Evolutionary conservation across 2,329 filamentous ascomycete genomes (phyloP).

Genomic region (Alternaria sp.): DNA sequence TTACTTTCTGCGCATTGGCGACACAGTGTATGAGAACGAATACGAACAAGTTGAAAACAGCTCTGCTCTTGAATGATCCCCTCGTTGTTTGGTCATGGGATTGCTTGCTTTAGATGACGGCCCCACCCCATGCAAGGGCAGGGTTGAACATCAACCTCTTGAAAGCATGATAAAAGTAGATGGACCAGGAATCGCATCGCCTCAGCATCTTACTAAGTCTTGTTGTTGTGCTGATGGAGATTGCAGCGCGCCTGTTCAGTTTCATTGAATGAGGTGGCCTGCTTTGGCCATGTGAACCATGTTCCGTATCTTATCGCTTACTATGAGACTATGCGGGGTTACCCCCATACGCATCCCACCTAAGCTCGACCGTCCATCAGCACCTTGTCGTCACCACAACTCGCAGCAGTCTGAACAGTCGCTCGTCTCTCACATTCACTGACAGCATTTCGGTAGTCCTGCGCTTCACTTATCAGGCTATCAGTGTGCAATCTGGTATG

Average conservation of each 20-base stretch:
- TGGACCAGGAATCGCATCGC: not conserved
- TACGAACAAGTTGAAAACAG: constrained; percentile 3
- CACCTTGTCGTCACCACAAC: constrained; percentile 5
- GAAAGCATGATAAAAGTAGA: not conserved
- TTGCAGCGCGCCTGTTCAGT: not conserved
- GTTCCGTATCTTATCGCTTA: constrained; percentile 15
- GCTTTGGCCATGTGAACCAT: constrained; percentile 8
- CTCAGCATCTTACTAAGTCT: not conserved
- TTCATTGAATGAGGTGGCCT: not conserved
- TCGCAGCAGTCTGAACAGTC: not conserved
- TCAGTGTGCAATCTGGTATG: constrained; percentile 3
- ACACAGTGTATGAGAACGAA: constrained; percentile 5
- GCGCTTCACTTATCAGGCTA: not conserved
- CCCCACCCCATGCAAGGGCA: not conserved
- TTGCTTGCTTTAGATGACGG: not conserved
- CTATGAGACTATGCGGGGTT: constrained; percentile 8
- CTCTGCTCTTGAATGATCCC: not conserved
- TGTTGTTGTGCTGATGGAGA: not conserved
- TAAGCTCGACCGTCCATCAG: constrained; percentile 4
- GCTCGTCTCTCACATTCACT: not conserved
- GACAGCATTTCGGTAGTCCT: not conserved
- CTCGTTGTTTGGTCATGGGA: not conserved
- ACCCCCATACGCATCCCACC: constrained; percentile 9
- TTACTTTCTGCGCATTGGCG: constrained; percentile 1
- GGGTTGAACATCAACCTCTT: not conserved